phyloP scores from a whole-genome alignment of 2,329 filamentous ascomycete species.

The Calcarisporium arbuscula region DNA sequence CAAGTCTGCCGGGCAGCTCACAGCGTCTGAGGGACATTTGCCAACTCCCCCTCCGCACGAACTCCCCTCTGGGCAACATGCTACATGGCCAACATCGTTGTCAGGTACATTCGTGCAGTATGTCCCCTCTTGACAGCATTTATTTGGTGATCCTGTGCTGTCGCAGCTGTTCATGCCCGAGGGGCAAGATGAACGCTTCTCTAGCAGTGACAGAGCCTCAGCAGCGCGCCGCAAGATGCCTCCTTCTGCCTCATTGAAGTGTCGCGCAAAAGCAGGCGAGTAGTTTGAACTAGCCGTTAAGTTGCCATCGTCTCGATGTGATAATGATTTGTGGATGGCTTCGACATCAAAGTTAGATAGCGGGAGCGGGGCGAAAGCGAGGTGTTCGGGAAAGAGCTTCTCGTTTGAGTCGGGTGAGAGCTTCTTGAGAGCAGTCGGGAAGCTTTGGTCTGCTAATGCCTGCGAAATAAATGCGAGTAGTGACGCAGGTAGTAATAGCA shows the following conservation, averaged over 20 bases:
- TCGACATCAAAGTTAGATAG: constrained; percentile 18
- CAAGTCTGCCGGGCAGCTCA: constrained; percentile 55
- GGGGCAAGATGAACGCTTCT: constrained; percentile 62
- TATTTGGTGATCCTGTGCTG: constrained; percentile 58
- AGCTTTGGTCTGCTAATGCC: constrained; percentile 24
- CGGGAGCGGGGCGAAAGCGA: constrained; percentile 35
- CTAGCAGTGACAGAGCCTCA: constrained; percentile 40
- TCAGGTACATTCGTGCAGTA: constrained; percentile 60
- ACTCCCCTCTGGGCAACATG: constrained; percentile 64
- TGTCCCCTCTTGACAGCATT: constrained; percentile 63
- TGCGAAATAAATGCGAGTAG: constrained; percentile 38
- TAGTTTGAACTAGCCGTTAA: too few relatives aligned
- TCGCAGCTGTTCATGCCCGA: constrained; percentile 58
- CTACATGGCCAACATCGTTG: constrained; percentile 59
- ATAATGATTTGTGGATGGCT: constrained; percentile 13
- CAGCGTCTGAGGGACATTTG: constrained; percentile 54
- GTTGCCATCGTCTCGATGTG: too few relatives aligned
- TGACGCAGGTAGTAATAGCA: constrained; percentile 36
- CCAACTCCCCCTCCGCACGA: constrained; percentile 59
- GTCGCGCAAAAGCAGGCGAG: constrained; percentile 48
- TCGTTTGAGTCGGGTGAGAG: constrained; percentile 65
- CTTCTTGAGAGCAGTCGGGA: constrained; percentile 62
- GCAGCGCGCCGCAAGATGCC: constrained; percentile 36
- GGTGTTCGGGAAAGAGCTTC: constrained; percentile 68
- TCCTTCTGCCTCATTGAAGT: constrained; percentile 25